These are phyloP conservation scores for Pythium aphanidermatum DNA, from an alignment of 352 stramenopile genomes.

Conservation along the genomic window DNA sequence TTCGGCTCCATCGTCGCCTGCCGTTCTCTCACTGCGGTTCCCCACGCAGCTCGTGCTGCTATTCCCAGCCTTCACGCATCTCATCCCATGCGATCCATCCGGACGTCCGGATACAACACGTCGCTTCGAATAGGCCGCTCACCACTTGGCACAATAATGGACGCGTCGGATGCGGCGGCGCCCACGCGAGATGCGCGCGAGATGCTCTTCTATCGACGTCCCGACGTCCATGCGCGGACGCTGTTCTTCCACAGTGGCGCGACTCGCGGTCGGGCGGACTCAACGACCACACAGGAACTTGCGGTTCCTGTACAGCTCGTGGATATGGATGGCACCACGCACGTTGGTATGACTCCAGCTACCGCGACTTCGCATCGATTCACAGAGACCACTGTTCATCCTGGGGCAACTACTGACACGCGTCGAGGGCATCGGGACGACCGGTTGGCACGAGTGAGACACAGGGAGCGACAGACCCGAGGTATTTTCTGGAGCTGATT, in stretches of 20 bases:
- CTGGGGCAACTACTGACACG: neutral
- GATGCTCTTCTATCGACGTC: slow-evolving; percentile 43
- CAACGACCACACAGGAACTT: neutral
- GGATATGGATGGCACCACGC: slow-evolving; percentile 30
- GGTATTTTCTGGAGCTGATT: neutral
- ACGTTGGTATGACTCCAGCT: slow-evolving; percentile 30
- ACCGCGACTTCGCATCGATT: neutral
- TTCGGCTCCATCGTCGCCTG: slow-evolving; percentile 70
- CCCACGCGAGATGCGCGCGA: slow-evolving; percentile 10
- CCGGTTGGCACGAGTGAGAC: slow-evolving; percentile 16
- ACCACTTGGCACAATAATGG: no score
- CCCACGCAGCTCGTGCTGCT: neutral
- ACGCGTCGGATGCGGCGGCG: neutral
- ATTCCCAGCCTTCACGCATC: neutral
- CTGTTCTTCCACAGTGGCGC: slow-evolving; percentile 33
- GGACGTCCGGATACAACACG: no score
- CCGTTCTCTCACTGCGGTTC: neutral
- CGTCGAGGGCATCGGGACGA: slow-evolving; percentile 2
- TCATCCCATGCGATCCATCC: no score
- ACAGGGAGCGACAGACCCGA: neutral
- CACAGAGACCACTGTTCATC: slow-evolving; percentile 4
- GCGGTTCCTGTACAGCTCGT: slow-evolving; percentile 46
- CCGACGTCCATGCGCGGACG: slow-evolving; percentile 34
- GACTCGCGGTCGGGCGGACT: slow-evolving; percentile 1
- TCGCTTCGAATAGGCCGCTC: no score